These are phyloP conservation scores for Crithidia expoeki DNA, from an alignment of 208 protist genomes.

Conservation along the genomic window DNA sequence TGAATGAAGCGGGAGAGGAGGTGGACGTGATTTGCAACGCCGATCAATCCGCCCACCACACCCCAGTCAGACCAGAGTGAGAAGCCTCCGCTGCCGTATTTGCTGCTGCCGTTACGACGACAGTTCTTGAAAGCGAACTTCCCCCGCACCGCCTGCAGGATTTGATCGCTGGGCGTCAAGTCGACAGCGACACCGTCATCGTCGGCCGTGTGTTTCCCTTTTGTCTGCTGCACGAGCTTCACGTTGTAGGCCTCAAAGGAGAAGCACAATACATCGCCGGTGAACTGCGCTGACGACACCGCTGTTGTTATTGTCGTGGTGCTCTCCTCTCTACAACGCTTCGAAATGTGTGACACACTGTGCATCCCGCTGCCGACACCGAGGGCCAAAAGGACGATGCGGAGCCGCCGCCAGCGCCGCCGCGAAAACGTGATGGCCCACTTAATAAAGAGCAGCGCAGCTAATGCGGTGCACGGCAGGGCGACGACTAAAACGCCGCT, in stretches of 20 bases:
- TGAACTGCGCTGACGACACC: background rate
- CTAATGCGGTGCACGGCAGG: conserved; percentile 21
- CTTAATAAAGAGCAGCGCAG: conserved; percentile 11
- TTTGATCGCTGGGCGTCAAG: conserved; percentile 8
- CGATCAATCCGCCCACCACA: conserved; percentile 29
- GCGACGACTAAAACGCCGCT: conserved; percentile 33
- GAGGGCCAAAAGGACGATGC: conserved; percentile 11
- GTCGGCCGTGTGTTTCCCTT: background rate
- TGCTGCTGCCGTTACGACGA: conserved; percentile 6
- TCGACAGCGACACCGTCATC: background rate
- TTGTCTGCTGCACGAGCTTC: conserved; percentile 10
- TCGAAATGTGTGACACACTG: conserved; percentile 6
- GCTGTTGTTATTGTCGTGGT: background rate
- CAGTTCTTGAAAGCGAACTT: conserved; percentile 12
- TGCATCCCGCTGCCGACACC: conserved; percentile 12
- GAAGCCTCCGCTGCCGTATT: conserved; percentile 2
- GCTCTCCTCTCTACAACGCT: background rate
- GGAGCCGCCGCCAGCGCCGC: conserved; percentile 6
- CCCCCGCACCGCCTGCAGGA: conserved; percentile 22
- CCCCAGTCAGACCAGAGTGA: conserved; percentile 25
- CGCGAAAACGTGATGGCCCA: conserved; percentile 15
- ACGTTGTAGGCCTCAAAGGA: conserved; percentile 34
- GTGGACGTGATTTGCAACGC: conserved; percentile 33
- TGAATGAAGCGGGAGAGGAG: conserved; percentile 40
- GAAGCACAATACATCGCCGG: background rate